phyloP scores from a whole-genome alignment of 176 grass and related monocot species.

The Avena sativa region DNA sequence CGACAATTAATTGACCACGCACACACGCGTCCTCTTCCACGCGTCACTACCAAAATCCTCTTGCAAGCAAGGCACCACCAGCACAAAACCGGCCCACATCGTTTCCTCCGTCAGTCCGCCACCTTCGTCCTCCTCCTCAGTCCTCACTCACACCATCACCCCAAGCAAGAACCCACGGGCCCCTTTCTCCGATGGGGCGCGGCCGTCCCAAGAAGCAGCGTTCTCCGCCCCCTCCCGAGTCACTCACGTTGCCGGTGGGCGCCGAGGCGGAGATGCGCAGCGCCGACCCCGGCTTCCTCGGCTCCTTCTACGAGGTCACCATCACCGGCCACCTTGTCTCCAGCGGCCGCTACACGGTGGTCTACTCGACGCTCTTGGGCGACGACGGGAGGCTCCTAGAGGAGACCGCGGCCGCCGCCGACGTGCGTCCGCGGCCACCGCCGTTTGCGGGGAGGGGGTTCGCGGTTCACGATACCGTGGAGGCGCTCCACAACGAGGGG shows the following conservation, averaged over 20 bases:
- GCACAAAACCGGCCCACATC: background rate
- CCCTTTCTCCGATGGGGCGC: background rate
- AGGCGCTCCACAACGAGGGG: conserved; percentile 14
- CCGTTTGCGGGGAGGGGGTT: background rate
- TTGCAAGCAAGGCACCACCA: background rate
- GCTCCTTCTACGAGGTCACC: conserved; percentile 2
- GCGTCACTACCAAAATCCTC: background rate
- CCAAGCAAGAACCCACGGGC: too few relatives aligned
- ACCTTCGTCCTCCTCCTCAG: background rate
- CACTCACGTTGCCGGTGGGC: background rate
- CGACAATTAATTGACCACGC: too few relatives aligned
- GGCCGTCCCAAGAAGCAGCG: background rate
- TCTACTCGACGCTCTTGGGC: background rate
- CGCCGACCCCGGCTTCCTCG: background rate
- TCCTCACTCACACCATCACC: background rate
- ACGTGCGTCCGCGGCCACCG: conserved; percentile 15
- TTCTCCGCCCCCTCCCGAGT: background rate
- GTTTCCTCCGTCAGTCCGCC: background rate
- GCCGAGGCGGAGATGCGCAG: background rate
- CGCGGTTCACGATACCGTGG: background rate
- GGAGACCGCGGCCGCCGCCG: background rate
- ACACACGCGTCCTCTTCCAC: background rate
- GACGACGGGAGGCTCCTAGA: background rate
- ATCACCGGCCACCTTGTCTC: background rate
- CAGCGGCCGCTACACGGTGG: conserved; percentile 29